Evolutionary conservation across 768 basidiomycete genomes (phyloP).

Genomic region (Lactarius sanguifluus): DNA sequence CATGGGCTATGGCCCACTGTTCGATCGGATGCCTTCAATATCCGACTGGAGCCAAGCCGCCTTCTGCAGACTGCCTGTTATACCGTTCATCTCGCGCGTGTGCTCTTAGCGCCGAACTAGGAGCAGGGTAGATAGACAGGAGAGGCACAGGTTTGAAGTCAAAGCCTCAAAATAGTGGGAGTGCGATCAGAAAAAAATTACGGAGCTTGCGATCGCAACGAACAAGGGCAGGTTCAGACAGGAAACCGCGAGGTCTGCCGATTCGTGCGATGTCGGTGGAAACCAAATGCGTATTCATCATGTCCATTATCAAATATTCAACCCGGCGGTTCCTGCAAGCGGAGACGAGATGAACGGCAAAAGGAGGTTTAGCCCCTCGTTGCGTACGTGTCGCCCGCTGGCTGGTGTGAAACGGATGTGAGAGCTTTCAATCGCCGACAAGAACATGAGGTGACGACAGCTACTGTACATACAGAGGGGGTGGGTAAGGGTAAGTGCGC

Average conservation of each 20-base stretch:
- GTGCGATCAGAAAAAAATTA: conserved; percentile 14
- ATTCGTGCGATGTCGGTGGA: conserved; percentile 21
- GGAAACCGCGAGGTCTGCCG: conserved; percentile 26
- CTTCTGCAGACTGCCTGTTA: conserved; percentile 28
- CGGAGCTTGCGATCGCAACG: conserved; percentile 21
- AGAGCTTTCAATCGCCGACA: conserved; percentile 23
- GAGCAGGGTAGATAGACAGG: conserved; percentile 13
- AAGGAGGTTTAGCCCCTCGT: conserved; percentile 27
- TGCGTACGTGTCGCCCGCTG: conserved; percentile 23
- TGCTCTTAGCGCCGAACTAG: conserved; percentile 19
- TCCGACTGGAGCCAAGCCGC: conserved; percentile 28
- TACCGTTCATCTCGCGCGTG: conserved; percentile 25
- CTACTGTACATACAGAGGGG: conserved; percentile 4
- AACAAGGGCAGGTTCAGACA: conserved; percentile 15
- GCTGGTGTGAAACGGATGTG: conserved; percentile 24
- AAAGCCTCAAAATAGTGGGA: conserved; percentile 8
- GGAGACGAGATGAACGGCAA: conserved; percentile 22
- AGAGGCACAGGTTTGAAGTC: conserved; percentile 3
- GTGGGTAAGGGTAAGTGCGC: conserved; percentile 20
- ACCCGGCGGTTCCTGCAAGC: conserved; percentile 24
- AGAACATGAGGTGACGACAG: conserved; percentile 18
- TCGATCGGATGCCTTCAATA: conserved; percentile 19
- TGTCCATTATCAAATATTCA: conserved; percentile 25
- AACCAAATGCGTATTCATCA: conserved; percentile 23
- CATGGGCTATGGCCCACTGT: conserved; percentile 4